Percentiles rank a stretch among this genome's conserved stretches.
phyloP scores from a whole-genome alignment of 257 asterid genomes.

The Ilex aquifolium region DNA sequence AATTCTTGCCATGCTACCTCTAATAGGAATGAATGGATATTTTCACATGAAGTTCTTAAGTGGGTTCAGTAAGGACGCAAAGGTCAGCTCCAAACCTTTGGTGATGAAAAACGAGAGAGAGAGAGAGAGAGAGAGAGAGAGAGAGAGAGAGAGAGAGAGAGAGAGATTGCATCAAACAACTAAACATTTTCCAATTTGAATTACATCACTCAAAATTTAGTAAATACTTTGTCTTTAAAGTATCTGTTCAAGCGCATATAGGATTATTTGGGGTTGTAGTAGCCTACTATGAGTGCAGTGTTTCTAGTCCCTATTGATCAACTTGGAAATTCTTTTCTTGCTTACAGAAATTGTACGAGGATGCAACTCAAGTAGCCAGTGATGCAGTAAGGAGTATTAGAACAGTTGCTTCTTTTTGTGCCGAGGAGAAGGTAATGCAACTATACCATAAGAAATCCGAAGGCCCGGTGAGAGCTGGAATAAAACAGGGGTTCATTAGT shows the following conservation, averaged over 20 bases:
- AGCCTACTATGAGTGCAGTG: no score
- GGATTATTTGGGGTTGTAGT: not conserved
- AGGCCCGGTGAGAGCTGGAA: slow-evolving; percentile 36
- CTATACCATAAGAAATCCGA: slow-evolving; percentile 44
- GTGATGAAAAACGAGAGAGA: no score
- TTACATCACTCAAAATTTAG: no score
- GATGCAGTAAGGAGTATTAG: slow-evolving; percentile 63
- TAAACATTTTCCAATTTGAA: no score
- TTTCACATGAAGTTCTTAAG: slow-evolving; percentile 39
- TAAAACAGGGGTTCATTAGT: slow-evolving; percentile 38
- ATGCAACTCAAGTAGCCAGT: slow-evolving; percentile 56
- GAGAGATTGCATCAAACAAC: no score
- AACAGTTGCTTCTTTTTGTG: slow-evolving; percentile 65
- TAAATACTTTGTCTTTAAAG: no score
- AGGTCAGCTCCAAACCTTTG: slow-evolving; percentile 32
- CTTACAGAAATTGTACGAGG: slow-evolving; percentile 51
- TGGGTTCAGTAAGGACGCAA: slow-evolving; percentile 49
- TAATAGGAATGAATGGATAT: slow-evolving; percentile 60
- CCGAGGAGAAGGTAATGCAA: slow-evolving; percentile 54
- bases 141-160: no score
- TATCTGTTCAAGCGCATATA: not conserved
- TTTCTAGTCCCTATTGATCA: no score
- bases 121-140: no score
- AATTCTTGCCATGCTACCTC: slow-evolving; percentile 36
- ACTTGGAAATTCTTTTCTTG: not conserved